Conservation (phyloP, 306 rosid species). For the Mimosa pudica region DNA sequence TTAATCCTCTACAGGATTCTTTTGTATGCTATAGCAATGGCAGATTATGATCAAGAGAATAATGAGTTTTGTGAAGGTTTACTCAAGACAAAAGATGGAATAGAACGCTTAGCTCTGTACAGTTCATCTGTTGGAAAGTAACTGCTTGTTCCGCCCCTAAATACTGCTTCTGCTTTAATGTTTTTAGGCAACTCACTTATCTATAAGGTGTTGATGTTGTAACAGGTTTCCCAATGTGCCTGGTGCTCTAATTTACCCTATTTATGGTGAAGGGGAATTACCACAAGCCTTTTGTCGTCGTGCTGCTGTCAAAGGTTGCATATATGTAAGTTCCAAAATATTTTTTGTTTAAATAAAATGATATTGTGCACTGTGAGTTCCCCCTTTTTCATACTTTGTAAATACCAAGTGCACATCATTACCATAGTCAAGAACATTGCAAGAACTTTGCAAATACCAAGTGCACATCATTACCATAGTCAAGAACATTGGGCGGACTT, state of each 20-base stretch:
- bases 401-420: slow-evolving; percentile 1
- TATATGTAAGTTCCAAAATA: slow-evolving; percentile 68
- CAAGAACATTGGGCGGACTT: slow-evolving; percentile 4
- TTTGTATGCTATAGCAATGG: slow-evolving; percentile 84
- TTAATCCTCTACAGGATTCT: slow-evolving; percentile 60
- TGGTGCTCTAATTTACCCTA: slow-evolving; percentile 83
- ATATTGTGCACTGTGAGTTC: neutral
- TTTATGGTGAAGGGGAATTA: slow-evolving; percentile 88
- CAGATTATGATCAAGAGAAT: slow-evolving; percentile 75
- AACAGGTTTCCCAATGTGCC: slow-evolving; percentile 76
- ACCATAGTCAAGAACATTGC: neutral
- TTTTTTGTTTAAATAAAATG: slow-evolving; percentile 8
- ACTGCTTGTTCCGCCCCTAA: slow-evolving; percentile 25
- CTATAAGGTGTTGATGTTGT: slow-evolving; percentile 19
- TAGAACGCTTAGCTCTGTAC: slow-evolving; percentile 73
- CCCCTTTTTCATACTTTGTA: neutral
- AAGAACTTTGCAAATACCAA: slow-evolving; percentile 9
- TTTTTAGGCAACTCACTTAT: neutral
- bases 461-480: neutral
- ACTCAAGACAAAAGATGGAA: slow-evolving; percentile 75
- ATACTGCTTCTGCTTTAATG: slow-evolving; percentile 15
- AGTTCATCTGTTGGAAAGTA: slow-evolving; percentile 86
- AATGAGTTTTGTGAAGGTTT: slow-evolving; percentile 48
- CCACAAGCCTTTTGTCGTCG: slow-evolving; percentile 91
- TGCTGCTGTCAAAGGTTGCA: slow-evolving; percentile 96